Conservation (phyloP, 1,284 basidiomycete species). For the Rhodofomes roseus region DNA sequence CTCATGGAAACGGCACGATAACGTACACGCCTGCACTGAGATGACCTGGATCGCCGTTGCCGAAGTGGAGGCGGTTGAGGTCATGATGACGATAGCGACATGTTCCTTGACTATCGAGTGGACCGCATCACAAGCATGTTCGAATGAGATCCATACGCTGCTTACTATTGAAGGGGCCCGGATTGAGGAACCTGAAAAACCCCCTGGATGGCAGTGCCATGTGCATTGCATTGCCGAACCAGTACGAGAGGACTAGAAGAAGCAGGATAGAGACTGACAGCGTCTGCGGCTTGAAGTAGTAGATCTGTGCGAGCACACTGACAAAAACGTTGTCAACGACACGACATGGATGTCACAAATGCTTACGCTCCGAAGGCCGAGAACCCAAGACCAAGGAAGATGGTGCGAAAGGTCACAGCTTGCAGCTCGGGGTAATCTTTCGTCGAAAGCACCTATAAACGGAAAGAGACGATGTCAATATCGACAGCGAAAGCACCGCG, state of each 20-base stretch:
- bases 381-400: constrained; percentile 47
- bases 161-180: constrained; percentile 47
- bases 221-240: constrained; percentile 34
- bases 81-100: constrained; percentile 55
- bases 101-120: constrained; percentile 47
- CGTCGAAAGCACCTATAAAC: constrained; percentile 28
- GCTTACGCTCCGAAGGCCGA: constrained; percentile 32
- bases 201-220: constrained; percentile 26
- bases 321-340: background rate
- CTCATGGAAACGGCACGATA: too few species aligned
- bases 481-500: background rate
- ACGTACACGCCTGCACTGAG: constrained; percentile 19
- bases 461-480: background rate
- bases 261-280: constrained; percentile 54
- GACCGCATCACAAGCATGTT: constrained; percentile 27
- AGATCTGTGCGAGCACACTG: constrained; percentile 32
- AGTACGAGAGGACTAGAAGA: constrained; percentile 53
- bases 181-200: constrained; percentile 39
- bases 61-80: constrained; percentile 27
- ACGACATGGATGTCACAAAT: background rate
- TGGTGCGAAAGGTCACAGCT: constrained; percentile 41
- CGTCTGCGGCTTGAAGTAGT: constrained; percentile 44
- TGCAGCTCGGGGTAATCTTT: constrained; percentile 30
- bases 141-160: background rate
- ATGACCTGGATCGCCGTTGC: constrained; percentile 31